phyloP scores from a whole-genome alignment of 2,329 filamentous ascomycete species.

The Teratosphaeria zuluensis region DNA sequence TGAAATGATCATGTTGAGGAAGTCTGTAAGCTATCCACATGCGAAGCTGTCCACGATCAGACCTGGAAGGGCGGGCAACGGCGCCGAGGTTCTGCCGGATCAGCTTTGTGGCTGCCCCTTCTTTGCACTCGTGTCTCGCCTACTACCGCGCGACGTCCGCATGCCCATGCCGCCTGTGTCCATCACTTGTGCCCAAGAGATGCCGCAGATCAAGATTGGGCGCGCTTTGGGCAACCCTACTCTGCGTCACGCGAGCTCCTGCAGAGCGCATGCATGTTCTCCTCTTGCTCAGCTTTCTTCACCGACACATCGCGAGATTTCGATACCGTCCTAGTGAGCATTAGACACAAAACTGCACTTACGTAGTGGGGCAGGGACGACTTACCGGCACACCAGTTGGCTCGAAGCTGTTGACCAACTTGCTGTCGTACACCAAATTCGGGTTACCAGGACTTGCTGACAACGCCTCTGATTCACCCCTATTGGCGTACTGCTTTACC shows the following conservation, averaged over 20 bases:
- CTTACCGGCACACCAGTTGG: conserved; percentile 57
- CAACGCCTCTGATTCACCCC: conserved; percentile 38
- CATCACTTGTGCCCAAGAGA: neutral
- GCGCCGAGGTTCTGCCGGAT: neutral
- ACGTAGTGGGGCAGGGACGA: conserved; percentile 5
- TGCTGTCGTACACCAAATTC: conserved; percentile 55
- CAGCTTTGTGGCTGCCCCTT: too few relatives aligned
- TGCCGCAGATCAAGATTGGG: neutral
- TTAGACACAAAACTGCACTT: conserved; percentile 5
- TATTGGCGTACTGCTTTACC: conserved; percentile 39
- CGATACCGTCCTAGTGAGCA: conserved; percentile 52
- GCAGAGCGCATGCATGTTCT: neutral
- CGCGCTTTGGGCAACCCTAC: neutral
- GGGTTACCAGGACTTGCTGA: conserved; percentile 47
- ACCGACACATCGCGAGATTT: conserved; percentile 51
- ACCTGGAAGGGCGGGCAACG: neutral
- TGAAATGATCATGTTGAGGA: neutral
- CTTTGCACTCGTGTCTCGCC: too few relatives aligned
- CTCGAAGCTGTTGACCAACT: conserved; percentile 55
- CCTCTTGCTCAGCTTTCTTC: conserved; percentile 7
- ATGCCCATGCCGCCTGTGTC: too few relatives aligned
- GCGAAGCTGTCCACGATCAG: too few relatives aligned
- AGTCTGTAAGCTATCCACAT: too few relatives aligned
- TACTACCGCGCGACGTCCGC: too few relatives aligned
- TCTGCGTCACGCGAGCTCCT: neutral